Conservation (phyloP, 2,329 filamentous ascomycete species). For the Colletotrichum higginsianum region DNA sequence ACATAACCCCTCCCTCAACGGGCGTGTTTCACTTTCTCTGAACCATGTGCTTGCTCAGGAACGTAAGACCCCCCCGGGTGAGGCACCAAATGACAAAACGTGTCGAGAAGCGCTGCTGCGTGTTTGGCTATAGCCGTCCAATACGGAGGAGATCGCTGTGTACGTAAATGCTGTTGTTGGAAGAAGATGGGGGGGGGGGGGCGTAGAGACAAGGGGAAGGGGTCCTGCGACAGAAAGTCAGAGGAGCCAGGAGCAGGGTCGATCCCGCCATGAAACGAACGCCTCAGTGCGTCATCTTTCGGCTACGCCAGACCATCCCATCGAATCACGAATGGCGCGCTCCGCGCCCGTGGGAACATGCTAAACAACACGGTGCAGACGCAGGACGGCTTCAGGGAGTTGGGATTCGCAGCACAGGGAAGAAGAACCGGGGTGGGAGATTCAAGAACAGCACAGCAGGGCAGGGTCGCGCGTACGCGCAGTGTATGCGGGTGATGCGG, state of each 20-base stretch:
- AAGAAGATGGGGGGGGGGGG: slow-evolving; percentile 6
- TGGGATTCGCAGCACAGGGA: too few species aligned
- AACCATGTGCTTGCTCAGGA: background rate
- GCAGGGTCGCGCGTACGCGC: slow-evolving; percentile 4
- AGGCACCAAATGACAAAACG: background rate
- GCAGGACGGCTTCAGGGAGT: background rate
- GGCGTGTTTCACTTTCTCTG: slow-evolving; percentile 18
- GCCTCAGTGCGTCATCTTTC: slow-evolving; percentile 38
- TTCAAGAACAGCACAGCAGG: background rate
- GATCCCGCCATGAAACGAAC: slow-evolving; percentile 42
- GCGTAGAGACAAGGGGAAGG: slow-evolving; percentile 1
- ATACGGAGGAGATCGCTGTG: too few species aligned
- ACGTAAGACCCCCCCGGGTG: background rate
- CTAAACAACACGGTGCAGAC: background rate
- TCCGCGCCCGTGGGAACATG: slow-evolving; percentile 22
- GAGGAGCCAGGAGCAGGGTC: slow-evolving; percentile 25
- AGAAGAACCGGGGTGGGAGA: background rate
- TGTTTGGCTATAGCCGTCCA: background rate
- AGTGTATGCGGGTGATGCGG: slow-evolving; percentile 34
- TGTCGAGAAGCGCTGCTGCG: background rate
- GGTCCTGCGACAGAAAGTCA: slow-evolving; percentile 4
- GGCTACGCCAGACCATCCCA: slow-evolving; percentile 29
- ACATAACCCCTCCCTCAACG: slow-evolving; percentile 3
- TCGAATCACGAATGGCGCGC: slow-evolving; percentile 24
- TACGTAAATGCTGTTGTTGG: background rate